Conservation (phyloP, 441 rosid species). For the Arabidopsis lyrata region DNA sequence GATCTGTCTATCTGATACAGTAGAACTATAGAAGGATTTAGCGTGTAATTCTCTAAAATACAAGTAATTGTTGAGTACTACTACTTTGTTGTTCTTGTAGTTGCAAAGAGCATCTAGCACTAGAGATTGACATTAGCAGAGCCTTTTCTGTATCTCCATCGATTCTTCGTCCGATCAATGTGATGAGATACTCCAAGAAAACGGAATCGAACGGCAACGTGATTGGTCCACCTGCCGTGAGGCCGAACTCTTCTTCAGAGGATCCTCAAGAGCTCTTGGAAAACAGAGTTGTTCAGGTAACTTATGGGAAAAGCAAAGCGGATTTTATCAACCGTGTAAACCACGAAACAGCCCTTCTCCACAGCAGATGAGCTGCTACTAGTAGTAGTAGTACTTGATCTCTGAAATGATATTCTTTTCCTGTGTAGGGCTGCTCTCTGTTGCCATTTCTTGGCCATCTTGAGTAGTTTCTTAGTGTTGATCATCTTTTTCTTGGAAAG, state of each 20-base stretch:
- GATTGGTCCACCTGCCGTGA: slow-evolving; percentile 39
- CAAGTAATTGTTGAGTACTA: not conserved
- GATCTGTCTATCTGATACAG: not conserved
- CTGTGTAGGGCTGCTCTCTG: slow-evolving; percentile 19
- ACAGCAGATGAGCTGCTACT: not conserved
- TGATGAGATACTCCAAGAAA: slow-evolving; percentile 42
- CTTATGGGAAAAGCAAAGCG: slow-evolving; percentile 43
- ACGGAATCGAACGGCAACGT: slow-evolving; percentile 45
- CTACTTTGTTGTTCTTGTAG: not conserved
- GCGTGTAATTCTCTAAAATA: not conserved
- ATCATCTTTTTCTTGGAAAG: not conserved
- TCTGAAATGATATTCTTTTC: slow-evolving; percentile 37
- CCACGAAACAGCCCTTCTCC: slow-evolving; percentile 48
- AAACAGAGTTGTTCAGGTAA: slow-evolving; percentile 37
- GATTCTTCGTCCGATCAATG: slow-evolving; percentile 22
- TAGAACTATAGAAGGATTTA: too few species aligned
- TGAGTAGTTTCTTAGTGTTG: not conserved
- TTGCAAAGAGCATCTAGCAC: slow-evolving; percentile 17
- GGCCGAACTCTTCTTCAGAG: slow-evolving; percentile 54
- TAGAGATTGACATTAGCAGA: slow-evolving; percentile 28
- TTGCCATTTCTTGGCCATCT: slow-evolving; percentile 41
- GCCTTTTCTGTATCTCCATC: slow-evolving; percentile 32
- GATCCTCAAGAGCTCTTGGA: slow-evolving; percentile 45
- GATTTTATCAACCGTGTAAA: slow-evolving; percentile 40
- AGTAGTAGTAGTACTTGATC: not conserved